Conservation (phyloP, 345 rosid genomes). For the Moricandia arvensis region DNA sequence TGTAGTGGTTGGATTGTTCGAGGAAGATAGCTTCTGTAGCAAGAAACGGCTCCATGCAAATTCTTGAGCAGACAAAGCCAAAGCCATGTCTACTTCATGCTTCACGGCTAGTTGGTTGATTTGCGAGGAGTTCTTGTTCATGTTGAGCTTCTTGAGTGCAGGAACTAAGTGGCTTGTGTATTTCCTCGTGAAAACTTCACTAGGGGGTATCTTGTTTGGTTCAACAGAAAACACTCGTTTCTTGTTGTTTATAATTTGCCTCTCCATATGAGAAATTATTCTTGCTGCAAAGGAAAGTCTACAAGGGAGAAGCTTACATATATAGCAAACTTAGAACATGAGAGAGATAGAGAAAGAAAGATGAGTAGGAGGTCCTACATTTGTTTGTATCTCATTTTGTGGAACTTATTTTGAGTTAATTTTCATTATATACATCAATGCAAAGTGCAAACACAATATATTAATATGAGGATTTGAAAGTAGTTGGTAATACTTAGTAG, state of each 20-base stretch:
- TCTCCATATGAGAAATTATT: constrained; percentile 35
- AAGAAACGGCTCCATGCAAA: constrained; percentile 51
- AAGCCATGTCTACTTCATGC: constrained; percentile 51
- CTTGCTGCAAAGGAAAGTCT: constrained; percentile 26
- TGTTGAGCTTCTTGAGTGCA: constrained; percentile 40
- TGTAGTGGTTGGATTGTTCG: constrained; percentile 13
- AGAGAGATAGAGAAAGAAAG: constrained; percentile 4
- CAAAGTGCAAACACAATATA: too few species aligned
- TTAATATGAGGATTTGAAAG: too few species aligned
- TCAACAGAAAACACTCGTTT: constrained; percentile 38
- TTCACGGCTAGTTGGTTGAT: constrained; percentile 34
- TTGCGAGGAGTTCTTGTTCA: constrained; percentile 13
- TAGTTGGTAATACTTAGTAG: neutral
- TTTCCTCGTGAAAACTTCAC: constrained; percentile 31
- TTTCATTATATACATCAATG: neutral
- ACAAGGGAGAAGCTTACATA: constrained; percentile 26
- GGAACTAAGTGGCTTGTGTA: constrained; percentile 43
- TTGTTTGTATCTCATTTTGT: constrained; percentile 19
- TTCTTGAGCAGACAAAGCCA: constrained; percentile 44
- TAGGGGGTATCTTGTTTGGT: constrained; percentile 26
- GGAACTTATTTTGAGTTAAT: constrained; percentile 4
- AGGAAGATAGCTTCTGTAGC: constrained; percentile 32
- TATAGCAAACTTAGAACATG: constrained; percentile 17
- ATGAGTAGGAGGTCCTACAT: constrained; percentile 16
- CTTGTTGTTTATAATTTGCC: constrained; percentile 32